Evolutionary conservation across 495 filamentous ascomycete genomes (phyloP).

Genomic region (Delitschia confertaspora): DNA sequence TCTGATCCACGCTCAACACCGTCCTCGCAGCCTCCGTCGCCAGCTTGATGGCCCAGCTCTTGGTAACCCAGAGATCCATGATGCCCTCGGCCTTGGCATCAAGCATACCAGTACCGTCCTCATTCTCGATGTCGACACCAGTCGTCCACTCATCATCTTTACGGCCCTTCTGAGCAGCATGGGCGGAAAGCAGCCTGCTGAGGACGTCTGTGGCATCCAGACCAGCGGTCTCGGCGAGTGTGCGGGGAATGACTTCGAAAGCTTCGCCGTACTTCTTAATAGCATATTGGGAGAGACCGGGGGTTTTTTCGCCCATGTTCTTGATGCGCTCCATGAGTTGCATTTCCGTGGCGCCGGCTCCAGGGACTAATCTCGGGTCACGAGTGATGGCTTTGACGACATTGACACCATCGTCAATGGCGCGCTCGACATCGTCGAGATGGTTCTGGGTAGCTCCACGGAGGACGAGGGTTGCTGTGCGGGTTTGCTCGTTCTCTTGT

Average conservation of each 20-base stretch:
- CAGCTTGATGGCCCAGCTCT: constrained; percentile 93
- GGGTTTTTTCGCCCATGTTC: constrained; percentile 79
- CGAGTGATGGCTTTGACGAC: constrained; percentile 97
- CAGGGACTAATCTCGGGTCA: constrained; percentile 82
- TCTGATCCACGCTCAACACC: constrained; percentile 94
- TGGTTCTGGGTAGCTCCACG: constrained; percentile 96
- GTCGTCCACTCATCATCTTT: constrained; percentile 55
- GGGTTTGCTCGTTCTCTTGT: constrained; percentile 85
- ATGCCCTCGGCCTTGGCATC: constrained; percentile 88
- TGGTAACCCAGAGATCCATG: constrained; percentile 79
- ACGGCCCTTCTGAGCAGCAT: constrained; percentile 54
- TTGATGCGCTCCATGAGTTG: constrained; percentile 88
- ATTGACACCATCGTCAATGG: constrained; percentile 97
- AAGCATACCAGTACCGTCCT: constrained; percentile 67
- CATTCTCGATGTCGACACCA: constrained; percentile 88
- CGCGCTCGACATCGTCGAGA: constrained; percentile 93
- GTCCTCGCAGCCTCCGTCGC: constrained; percentile 92
- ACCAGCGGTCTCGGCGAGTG: constrained; percentile 86
- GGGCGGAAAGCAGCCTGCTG: constrained; percentile 82
- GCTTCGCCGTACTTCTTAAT: constrained; percentile 97
- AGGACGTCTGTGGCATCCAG: constrained; percentile 94
- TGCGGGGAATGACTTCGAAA: constrained; percentile 93
- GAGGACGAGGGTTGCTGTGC: constrained; percentile 90
- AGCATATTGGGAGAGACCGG: constrained; percentile 84
- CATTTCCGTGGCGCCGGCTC: constrained; percentile 92